Percentiles rank a stretch among this genome's conserved stretches.
These are phyloP conservation scores for Xylaria nigripes DNA, from an alignment of 495 filamentous ascomycete genomes.

Conservation along the genomic window DNA sequence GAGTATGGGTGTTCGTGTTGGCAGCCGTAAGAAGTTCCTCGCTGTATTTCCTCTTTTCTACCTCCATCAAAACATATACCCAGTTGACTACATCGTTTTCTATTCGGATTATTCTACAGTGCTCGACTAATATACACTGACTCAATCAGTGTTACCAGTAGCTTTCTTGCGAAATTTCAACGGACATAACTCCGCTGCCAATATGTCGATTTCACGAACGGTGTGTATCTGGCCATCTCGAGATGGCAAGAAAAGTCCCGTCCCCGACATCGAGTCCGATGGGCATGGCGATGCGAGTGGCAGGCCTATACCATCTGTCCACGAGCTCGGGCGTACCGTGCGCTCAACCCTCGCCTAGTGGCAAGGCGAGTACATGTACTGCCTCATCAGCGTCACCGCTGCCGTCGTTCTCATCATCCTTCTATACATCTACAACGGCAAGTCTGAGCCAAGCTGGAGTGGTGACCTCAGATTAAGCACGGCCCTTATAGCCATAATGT, in stretches of 20 bases:
- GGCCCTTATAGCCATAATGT: conserved; percentile 28
- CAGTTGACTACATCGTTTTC: too few relatives aligned
- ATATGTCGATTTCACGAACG: not conserved
- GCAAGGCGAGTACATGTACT: conserved; percentile 29
- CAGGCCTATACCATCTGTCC: conserved; percentile 10
- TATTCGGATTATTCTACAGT: not conserved
- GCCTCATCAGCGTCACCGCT: conserved; percentile 20
- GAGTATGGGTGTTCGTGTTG: too few relatives aligned
- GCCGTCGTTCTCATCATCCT: conserved; percentile 17
- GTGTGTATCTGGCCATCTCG: conserved; percentile 7
- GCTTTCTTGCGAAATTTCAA: too few relatives aligned
- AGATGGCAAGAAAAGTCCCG: not conserved
- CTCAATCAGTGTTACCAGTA: too few relatives aligned
- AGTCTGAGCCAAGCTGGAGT: conserved; percentile 22
- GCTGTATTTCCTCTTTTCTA: too few relatives aligned
- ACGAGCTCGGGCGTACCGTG: conserved; percentile 15
- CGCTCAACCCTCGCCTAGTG: conserved; percentile 26
- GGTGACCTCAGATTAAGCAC: conserved; percentile 24
- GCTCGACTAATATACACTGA: too few relatives aligned
- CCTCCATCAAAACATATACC: too few relatives aligned
- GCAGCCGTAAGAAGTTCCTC: too few relatives aligned
- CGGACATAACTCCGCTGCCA: not conserved
- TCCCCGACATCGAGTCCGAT: conserved; percentile 5
- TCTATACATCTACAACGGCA: conserved; percentile 23
- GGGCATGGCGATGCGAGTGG: conserved; percentile 4